These are phyloP conservation scores for Lagerstroemia fauriei DNA, from an alignment of 441 rosid genomes.

Conservation along the genomic window DNA sequence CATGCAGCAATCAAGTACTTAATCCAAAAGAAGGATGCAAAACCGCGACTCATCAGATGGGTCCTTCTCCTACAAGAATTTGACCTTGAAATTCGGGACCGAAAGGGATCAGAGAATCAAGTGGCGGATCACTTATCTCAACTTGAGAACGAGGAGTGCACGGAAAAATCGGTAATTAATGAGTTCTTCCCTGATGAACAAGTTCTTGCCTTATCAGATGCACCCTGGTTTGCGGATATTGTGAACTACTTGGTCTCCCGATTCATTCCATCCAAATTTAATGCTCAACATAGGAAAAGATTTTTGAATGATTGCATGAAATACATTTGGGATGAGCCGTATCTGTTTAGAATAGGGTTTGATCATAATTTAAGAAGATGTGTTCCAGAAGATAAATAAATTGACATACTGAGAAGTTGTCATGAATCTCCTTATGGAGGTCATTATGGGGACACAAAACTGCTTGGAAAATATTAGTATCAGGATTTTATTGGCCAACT, in stretches of 20 bases:
- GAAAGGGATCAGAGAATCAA: background rate
- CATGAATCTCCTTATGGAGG: background rate
- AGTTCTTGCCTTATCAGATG: background rate
- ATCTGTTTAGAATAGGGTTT: background rate
- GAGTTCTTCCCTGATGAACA: slow-evolving; percentile 5
- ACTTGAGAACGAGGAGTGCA: background rate
- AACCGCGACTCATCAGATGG: background rate
- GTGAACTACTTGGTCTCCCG: background rate
- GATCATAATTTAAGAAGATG: background rate
- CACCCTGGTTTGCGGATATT: background rate
- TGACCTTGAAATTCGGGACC: background rate
- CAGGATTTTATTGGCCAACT: background rate
- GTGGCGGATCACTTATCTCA: background rate
- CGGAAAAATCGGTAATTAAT: background rate
- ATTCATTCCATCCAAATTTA: background rate
- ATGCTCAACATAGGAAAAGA: slow-evolving; percentile 1
- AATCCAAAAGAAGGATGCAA: background rate
- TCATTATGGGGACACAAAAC: background rate
- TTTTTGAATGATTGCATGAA: background rate
- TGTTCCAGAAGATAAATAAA: background rate
- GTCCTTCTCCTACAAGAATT: background rate
- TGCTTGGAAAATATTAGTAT: too few relatives aligned
- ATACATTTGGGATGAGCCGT: slow-evolving; percentile 7
- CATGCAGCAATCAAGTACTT: background rate
- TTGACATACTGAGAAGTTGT: too few relatives aligned